These are phyloP conservation scores for Corchorus olitorius DNA, from an alignment of 345 rosid genomes.

Conservation along the genomic window DNA sequence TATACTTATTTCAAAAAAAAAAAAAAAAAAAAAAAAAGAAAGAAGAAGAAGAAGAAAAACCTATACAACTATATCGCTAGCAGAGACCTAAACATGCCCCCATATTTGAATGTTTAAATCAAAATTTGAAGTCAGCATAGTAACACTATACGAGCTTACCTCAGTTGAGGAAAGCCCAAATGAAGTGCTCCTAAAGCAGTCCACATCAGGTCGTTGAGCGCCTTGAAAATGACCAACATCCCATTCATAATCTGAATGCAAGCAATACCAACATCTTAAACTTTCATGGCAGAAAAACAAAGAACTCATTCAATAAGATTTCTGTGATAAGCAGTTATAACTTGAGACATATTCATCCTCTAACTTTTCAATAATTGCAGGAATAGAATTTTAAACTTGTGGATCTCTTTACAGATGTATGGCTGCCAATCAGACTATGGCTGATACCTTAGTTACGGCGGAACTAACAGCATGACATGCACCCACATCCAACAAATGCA, in stretches of 20 bases:
- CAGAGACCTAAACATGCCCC: not conserved
- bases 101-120: not conserved
- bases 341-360: not conserved
- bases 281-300: slow-evolving; percentile 9
- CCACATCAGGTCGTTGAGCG: slow-evolving; percentile 82
- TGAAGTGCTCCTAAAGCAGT: slow-evolving; percentile 86
- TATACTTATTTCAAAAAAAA: too few species aligned
- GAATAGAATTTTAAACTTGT: not conserved
- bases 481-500: not conserved
- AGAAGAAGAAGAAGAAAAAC: too few species aligned
- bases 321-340: not conserved
- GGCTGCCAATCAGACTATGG: not conserved
- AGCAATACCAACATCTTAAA: slow-evolving; percentile 23
- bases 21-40: too few species aligned
- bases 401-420: not conserved
- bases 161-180: slow-evolving; percentile 61
- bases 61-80: not conserved
- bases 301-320: not conserved
- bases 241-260: slow-evolving; percentile 87
- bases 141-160: slow-evolving; percentile 39
- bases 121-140: not conserved
- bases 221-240: slow-evolving; percentile 91
- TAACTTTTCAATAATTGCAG: not conserved
- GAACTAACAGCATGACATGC: slow-evolving; percentile 1
- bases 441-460: not conserved